These are phyloP conservation scores for Pseudotsuga menziesii DNA, from an alignment of 75 land plant genomes.

Conservation along the genomic window DNA sequence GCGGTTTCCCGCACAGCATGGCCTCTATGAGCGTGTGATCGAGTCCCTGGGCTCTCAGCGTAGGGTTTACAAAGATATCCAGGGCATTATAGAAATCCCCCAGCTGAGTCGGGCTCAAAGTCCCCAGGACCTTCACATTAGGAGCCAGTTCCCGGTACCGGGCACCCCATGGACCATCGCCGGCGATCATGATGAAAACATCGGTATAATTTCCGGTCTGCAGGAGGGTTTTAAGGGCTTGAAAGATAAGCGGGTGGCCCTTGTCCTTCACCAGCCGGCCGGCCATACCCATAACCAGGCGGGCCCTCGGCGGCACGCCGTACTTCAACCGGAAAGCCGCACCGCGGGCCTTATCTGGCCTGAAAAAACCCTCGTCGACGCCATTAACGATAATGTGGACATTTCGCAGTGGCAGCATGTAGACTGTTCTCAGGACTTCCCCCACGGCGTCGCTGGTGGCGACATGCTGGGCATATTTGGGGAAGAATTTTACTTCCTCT, in stretches of 20 bases:
- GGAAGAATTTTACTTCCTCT: slow-evolving; percentile 42
- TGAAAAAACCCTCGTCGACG: slow-evolving; percentile 30
- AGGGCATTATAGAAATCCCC: slow-evolving; percentile 46
- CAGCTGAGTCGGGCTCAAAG: slow-evolving; percentile 20
- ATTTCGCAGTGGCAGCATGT: slow-evolving; percentile 29
- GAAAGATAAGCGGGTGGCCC: slow-evolving; percentile 31
- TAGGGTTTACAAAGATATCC: slow-evolving; percentile 47
- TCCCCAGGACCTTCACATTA: slow-evolving; percentile 33
- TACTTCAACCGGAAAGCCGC: slow-evolving; percentile 13
- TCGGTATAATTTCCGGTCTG: slow-evolving; percentile 15
- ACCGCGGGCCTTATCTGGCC: slow-evolving; percentile 20
- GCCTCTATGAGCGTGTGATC: slow-evolving; percentile 50
- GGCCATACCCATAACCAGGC: slow-evolving; percentile 26
- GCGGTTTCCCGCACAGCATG: slow-evolving; percentile 47
- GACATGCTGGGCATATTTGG: slow-evolving; percentile 35
- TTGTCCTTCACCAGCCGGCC: slow-evolving; percentile 34
- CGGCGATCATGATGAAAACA: slow-evolving; percentile 59
- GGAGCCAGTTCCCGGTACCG: slow-evolving; percentile 41
- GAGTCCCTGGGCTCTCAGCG: slow-evolving; percentile 45
- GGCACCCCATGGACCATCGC: slow-evolving; percentile 61
- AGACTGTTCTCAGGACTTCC: slow-evolving; percentile 36
- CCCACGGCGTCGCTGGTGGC: slow-evolving; percentile 42
- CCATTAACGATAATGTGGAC: slow-evolving; percentile 42
- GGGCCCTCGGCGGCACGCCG: slow-evolving; percentile 17
- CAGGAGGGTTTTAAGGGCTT: slow-evolving; percentile 13